Base-by-base conservation (phyloP, 108 stramenopile genomes). In the Ochromonas danica region DNA sequence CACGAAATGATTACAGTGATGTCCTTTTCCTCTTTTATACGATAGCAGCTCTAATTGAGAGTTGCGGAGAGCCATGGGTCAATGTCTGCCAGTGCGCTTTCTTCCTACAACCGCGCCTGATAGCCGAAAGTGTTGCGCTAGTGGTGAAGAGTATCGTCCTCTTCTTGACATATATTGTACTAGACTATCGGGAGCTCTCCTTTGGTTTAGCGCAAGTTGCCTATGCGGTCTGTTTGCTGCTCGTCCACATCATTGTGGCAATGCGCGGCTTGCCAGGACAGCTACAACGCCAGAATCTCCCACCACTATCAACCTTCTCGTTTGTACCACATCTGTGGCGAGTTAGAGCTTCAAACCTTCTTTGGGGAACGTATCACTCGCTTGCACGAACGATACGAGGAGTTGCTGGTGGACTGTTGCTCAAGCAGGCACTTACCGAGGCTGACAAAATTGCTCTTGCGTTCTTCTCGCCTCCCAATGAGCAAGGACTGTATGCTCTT, bases 381-480 rank as follows among this genome's bases (percentile, higher is more conserved):
- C 14, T 51, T 14, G 6, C 45, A 51, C 22, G 14, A 6, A 51
- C 45, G 45, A 51, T 51, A 51, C 22, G 14, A 51, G 22, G 45
- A 1, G 36, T 83, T 17, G n/a, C n/a, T n/a, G n/a, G n/a, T n/a
- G n/a, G n/a, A n/a, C n/a, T n/a, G n/a, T n/a, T n/a, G n/a, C 61
- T 86, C 36, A 86, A 86, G 57, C 86, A 86, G 61, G 78, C 85
- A 0, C 82, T 86, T 39, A 86, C 86, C 31, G 84, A 86, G 80
- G 86, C 84, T 1, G 86, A 86, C 42, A 86, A 86, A 80, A 85
- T 86, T 30, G 77, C 81, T 6, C 80, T 85, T 1, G 61, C 85
- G 25, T 30, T 81, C 27, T 61, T 70, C 35, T 79, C 42, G 28
- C 62, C 82, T 70, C 82, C 81, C n/a, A 43, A 83, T 45, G 82